These are phyloP conservation scores for Kalmusia sp. DNA, from an alignment of 2,329 filamentous ascomycete species.

Conservation along the genomic window DNA sequence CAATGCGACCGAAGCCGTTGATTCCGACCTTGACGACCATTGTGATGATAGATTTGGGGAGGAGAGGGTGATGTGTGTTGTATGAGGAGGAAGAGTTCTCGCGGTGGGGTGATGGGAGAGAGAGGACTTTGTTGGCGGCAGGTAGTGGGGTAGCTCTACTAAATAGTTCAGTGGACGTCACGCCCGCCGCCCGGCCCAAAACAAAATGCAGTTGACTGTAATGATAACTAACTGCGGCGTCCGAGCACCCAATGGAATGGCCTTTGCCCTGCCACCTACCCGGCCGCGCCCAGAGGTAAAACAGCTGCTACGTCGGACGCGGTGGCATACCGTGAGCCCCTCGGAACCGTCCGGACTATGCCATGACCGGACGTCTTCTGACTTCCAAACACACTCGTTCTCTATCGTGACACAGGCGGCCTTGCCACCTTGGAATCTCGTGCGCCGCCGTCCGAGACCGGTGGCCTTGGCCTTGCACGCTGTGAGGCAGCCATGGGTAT, in stretches of 20 bases:
- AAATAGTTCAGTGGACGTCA: slow-evolving; percentile 36
- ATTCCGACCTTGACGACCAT: slow-evolving; percentile 77
- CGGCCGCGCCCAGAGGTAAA: slow-evolving; percentile 34
- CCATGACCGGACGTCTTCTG: slow-evolving; percentile 19
- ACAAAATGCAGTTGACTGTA: slow-evolving; percentile 30
- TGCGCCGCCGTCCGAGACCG: too few relatives aligned
- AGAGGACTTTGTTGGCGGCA: slow-evolving; percentile 36
- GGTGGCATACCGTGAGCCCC: slow-evolving; percentile 19
- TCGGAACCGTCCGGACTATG: slow-evolving; percentile 34
- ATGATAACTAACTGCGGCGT: slow-evolving; percentile 39
- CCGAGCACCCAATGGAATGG: slow-evolving; percentile 36
- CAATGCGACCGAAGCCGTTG: slow-evolving; percentile 99
- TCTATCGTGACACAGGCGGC: slow-evolving; percentile 6
- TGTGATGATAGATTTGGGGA: slow-evolving; percentile 27
- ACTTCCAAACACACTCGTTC: slow-evolving; percentile 21
- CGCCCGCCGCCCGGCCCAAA: slow-evolving; percentile 10
- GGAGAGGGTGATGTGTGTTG: background rate
- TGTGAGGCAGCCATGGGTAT: background rate
- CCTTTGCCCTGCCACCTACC: slow-evolving; percentile 29
- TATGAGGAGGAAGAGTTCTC: slow-evolving; percentile 22
- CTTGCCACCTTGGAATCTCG: background rate
- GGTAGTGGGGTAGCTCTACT: slow-evolving; percentile 38
- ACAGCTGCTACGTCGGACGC: slow-evolving; percentile 35
- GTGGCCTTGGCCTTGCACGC: slow-evolving; percentile 10
- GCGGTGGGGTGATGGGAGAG: slow-evolving; percentile 8